A percentile compares a stretch with the other conserved stretches of the same genome.
These are phyloP conservation scores for Gloeostereum incarnatum DNA, from an alignment of 768 basidiomycete species.

Conservation along the genomic window DNA sequence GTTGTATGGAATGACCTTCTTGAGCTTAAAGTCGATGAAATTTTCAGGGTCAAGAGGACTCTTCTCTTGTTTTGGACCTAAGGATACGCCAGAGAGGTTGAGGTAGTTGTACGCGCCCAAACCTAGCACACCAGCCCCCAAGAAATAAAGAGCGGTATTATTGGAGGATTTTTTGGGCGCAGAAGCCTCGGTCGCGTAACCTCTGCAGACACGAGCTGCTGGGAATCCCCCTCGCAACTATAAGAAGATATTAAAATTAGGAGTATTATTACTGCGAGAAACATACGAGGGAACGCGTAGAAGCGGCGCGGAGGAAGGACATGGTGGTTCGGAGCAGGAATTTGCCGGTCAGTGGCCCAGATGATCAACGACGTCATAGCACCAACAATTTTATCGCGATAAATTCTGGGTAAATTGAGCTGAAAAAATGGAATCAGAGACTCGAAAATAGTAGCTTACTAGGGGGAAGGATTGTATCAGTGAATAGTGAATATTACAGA, in stretches of 20 bases:
- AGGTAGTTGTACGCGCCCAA: conserved; percentile 44
- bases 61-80: conserved; percentile 41
- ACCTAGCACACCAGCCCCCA: conserved; percentile 36
- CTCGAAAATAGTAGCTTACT: not conserved
- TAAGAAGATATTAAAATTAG: not conserved
- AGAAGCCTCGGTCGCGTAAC: conserved; percentile 25
- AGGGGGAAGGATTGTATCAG: not conserved
- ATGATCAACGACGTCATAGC: too few species aligned
- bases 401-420: too few species aligned
- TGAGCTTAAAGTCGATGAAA: conserved; percentile 76
- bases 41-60: conserved; percentile 69
- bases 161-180: conserved; percentile 35
- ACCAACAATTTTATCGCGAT: too few species aligned
- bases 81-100: conserved; percentile 17
- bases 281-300: conserved; percentile 35
- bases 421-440: too few species aligned
- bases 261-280: not conserved
- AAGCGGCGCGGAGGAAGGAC: conserved; percentile 30
- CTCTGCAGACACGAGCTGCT: conserved; percentile 5
- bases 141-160: conserved; percentile 36
- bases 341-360: too few species aligned
- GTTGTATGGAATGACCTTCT: conserved; percentile 80
- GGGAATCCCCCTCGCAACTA: too few species aligned
- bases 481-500: not conserved
- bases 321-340: conserved; percentile 28